Base-by-base conservation (phyloP, 768 basidiomycete species). In the Suillus decipiens region DNA sequence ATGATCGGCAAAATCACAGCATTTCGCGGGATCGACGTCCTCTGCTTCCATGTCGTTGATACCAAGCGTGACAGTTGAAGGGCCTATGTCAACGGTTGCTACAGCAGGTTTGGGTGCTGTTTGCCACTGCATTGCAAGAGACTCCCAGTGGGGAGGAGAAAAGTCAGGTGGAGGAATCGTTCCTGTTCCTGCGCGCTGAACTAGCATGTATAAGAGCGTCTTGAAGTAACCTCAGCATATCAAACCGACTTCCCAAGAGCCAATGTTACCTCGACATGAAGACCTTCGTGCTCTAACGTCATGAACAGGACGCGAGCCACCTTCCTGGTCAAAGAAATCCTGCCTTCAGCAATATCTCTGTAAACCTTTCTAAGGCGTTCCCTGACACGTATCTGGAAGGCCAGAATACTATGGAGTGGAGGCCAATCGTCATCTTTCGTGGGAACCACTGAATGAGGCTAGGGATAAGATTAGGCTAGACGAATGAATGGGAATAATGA, bases 161-260 rank as follows among this genome's bases (percentile, higher is more conserved):
- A 95, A 94, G 2, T 86, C 89, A 0, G 81, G 79, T 0, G 97
- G 96, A 5, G 93, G 86, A 45, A 92, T 80, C 3, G 93, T 93
- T 3, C 92, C 90, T 0, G 79, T 85, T 43, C 90, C 91, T 19
- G 90, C 86, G 53, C 87, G 84, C 72, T 95, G 96, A 5, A 96
- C 72, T 12, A 96, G 86, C 94, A 98, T 98, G 75, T 98, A 99
- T 3, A 99, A 80, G 31, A 99, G 80, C 0, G 97, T 99, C 82
- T 86, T 41, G 56, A 41, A 28, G 56, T 6, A 59, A 12, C 28
- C 47, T 63, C 61, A 63, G 62, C 15, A 41, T 28, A 28, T 31
- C 39, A 17, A 62, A 63, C 41, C 61, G 47, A 37, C n/a, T 24
- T 34, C 36, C 31, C 12, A 60, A 48, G 15, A 28, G n/a, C 24